Evolutionary conservation across 2,329 filamentous ascomycete species (phyloP).

Genomic region (Calonectria crousiana): DNA sequence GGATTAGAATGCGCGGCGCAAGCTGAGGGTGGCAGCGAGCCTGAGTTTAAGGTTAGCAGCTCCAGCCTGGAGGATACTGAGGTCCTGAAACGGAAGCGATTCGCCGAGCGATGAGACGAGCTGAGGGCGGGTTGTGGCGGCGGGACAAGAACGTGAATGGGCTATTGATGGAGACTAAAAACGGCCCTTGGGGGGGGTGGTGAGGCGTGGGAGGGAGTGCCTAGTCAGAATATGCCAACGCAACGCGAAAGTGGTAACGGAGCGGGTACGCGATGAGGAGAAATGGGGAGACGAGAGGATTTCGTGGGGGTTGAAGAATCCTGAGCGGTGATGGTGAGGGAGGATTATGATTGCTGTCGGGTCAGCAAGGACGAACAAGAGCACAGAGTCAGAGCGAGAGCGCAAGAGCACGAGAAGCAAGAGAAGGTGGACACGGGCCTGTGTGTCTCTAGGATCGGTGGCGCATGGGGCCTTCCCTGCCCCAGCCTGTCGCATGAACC

Average conservation of each 20-base stretch:
- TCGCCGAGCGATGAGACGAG: slow-evolving; percentile 37
- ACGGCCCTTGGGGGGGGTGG: not conserved
- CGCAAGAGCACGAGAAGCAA: not conserved
- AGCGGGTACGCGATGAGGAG: not conserved
- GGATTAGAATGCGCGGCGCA: slow-evolving; percentile 21
- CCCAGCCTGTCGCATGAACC: slow-evolving; percentile 24
- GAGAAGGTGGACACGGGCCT: slow-evolving; percentile 2
- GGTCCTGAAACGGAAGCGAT: slow-evolving; percentile 28
- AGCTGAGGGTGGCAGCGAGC: slow-evolving; percentile 11
- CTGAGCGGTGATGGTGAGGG: not conserved
- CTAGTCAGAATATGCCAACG: slow-evolving; percentile 3
- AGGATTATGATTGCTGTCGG: not conserved
- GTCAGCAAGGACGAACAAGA: not conserved
- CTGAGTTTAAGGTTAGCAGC: slow-evolving; percentile 27
- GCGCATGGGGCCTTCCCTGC: slow-evolving; percentile 17
- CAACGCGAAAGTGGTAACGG: no score
- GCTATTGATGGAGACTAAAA: slow-evolving; percentile 20
- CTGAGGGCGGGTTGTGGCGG: slow-evolving; percentile 22
- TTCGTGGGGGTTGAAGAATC: slow-evolving; percentile 11
- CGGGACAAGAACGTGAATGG: slow-evolving; percentile 16
- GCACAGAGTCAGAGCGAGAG: not conserved
- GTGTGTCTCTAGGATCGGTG: slow-evolving; percentile 10
- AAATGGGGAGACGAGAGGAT: slow-evolving; percentile 5
- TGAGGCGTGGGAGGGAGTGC: not conserved
- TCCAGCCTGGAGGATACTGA: slow-evolving; percentile 25